Evolutionary conservation across 495 filamentous ascomycete species (phyloP).

Genomic region (Filosporella fistucella): DNA sequence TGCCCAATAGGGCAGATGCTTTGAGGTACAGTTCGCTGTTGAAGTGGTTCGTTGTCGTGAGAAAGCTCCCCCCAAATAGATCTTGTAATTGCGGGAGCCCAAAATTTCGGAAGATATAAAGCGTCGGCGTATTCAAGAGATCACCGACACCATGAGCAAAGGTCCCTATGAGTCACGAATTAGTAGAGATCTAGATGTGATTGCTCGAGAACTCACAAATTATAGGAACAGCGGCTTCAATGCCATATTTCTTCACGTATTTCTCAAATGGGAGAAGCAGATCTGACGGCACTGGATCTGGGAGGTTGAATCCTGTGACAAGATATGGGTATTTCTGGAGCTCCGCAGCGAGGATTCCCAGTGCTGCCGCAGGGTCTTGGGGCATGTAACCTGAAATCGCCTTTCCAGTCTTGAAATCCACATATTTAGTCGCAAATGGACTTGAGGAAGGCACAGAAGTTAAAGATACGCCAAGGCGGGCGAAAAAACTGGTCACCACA

Average conservation of each 20-base stretch:
- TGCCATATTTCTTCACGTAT: slow-evolving; percentile 25
- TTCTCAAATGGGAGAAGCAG: slow-evolving; percentile 8
- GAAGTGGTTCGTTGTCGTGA: slow-evolving; percentile 29
- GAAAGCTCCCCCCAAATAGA: slow-evolving; percentile 22
- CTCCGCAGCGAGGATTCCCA: not conserved
- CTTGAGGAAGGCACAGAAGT: no score
- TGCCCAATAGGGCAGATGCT: slow-evolving; percentile 26
- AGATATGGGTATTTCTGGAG: slow-evolving; percentile 8
- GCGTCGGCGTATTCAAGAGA: slow-evolving; percentile 22
- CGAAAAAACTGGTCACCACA: slow-evolving; percentile 37
- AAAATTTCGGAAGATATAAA: slow-evolving; percentile 27
- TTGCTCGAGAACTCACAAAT: no score
- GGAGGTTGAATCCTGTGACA: slow-evolving; percentile 4
- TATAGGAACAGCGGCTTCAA: slow-evolving; percentile 18
- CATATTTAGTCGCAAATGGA: not conserved
- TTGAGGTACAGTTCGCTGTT: slow-evolving; percentile 38
- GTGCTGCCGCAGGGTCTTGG: no score
- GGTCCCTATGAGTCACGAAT: no score
- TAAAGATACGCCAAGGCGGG: slow-evolving; percentile 31
- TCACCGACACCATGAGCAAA: slow-evolving; percentile 21
- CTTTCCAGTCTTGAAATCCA: slow-evolving; percentile 3
- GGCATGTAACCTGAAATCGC: not conserved
- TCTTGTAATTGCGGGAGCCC: slow-evolving; percentile 13
- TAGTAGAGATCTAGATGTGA: no score
- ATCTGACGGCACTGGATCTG: slow-evolving; percentile 9